A percentile compares a stretch with the other conserved stretches of the same genome.
phyloP scores from a whole-genome alignment of 805 yeast genomes.

The Wickerhamomyces queroliae region DNA sequence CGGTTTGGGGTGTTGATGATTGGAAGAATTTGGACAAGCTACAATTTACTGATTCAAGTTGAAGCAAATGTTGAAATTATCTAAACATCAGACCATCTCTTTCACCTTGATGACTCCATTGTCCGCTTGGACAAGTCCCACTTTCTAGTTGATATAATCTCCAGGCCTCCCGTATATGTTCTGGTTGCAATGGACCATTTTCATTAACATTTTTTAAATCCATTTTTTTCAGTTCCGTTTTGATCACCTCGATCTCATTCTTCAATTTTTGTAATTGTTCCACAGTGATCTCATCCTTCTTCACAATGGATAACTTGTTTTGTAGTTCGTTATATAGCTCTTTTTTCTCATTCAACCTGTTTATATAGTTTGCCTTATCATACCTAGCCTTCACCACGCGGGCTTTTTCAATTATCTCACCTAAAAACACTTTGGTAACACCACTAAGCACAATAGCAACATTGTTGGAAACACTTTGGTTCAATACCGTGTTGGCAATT shows the following conservation, averaged over 20 bases:
- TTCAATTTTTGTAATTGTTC: conserved; percentile 18
- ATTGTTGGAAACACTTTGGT: conserved; percentile 74
- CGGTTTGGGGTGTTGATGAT: conserved; percentile 18
- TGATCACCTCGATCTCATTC: conserved; percentile 16
- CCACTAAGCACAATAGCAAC: conserved; percentile 82
- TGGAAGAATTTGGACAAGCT: conserved; percentile 17
- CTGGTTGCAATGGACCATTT: conserved; percentile 66
- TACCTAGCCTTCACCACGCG: conserved; percentile 60
- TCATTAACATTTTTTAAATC: conserved; percentile 29
- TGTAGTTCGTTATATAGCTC: conserved; percentile 26
- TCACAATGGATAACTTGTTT: conserved; percentile 30
- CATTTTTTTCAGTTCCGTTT: conserved; percentile 21
- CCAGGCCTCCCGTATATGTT: conserved; percentile 88
- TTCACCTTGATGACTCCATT: conserved; percentile 70
- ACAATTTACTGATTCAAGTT: not conserved
- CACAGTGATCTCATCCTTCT: conserved; percentile 32
- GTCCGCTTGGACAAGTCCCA: conserved; percentile 53
- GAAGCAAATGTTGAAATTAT: conserved; percentile 20
- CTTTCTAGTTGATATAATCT: conserved; percentile 63
- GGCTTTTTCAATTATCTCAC: conserved; percentile 83
- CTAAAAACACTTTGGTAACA: conserved; percentile 82
- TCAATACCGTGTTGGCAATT: conserved; percentile 70
- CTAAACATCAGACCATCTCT: conserved; percentile 69
- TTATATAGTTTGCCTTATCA: conserved; percentile 29
- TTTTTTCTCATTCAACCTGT: conserved; percentile 37